phyloP scores from a whole-genome alignment of 31 red algal genomes.

The Asparagopsis taxiformis region DNA sequence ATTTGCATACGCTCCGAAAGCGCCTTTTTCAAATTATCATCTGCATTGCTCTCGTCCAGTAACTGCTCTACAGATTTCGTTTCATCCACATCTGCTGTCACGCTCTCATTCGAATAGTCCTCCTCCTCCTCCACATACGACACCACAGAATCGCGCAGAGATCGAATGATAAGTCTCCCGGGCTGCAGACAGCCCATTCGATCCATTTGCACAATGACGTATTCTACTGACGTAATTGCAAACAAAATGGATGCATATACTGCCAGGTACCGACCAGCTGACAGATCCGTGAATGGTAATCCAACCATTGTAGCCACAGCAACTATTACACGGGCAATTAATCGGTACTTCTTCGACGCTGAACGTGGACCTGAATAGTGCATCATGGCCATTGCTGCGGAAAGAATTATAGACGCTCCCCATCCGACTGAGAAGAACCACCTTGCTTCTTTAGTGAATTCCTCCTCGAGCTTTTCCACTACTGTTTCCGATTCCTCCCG shows the following conservation, averaged over 20 bases:
- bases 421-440: neutral
- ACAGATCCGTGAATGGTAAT: neutral
- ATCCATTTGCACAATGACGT: neutral
- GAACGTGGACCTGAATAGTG: conserved; percentile 1
- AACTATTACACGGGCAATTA: neutral
- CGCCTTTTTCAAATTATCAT: too few relatives aligned
- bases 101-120: too few relatives aligned
- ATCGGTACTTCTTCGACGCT: neutral
- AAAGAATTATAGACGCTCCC: neutral
- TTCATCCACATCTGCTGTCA: too few relatives aligned
- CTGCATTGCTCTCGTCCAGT: too few relatives aligned
- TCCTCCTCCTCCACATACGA: too few relatives aligned
- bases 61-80: too few relatives aligned
- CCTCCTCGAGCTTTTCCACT: too few relatives aligned
- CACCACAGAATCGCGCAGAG: too few relatives aligned
- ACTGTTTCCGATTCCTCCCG: too few relatives aligned
- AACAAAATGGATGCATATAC: neutral
- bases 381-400: neutral
- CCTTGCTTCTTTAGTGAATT: neutral
- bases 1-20: too few relatives aligned
- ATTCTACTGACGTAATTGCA: neutral
- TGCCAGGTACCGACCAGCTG: neutral
- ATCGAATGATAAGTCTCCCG: too few relatives aligned
- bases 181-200: too few relatives aligned
- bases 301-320: neutral